Percentiles rank a stretch among this genome's conserved stretches.
Evolutionary conservation across 2,329 filamentous ascomycete genomes (phyloP).

Genomic region (Metarhizium guizhouense): DNA sequence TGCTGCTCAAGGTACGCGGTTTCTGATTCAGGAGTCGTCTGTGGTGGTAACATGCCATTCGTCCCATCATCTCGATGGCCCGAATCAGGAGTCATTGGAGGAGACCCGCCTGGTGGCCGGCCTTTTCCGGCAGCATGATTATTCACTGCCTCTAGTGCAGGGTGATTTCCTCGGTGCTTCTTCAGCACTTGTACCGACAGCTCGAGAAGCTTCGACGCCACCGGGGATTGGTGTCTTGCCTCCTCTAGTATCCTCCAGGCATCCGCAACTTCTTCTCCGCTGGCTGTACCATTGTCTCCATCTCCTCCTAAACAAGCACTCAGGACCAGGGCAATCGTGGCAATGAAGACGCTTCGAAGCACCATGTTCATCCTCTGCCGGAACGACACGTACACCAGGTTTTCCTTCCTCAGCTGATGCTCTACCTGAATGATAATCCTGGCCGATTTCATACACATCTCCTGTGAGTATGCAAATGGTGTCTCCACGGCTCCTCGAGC

Average conservation of each 20-base stretch:
- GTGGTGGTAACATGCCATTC: slow-evolving; percentile 4
- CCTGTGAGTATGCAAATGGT: slow-evolving; percentile 21
- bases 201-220: slow-evolving; percentile 21
- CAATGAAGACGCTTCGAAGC: slow-evolving; percentile 24
- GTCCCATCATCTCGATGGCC: slow-evolving; percentile 10
- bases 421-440: slow-evolving; percentile 22
- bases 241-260: slow-evolving; percentile 25
- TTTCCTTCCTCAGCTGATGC: slow-evolving; percentile 17
- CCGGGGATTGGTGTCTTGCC: slow-evolving; percentile 19
- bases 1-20: slow-evolving; percentile 16
- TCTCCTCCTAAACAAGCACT: slow-evolving; percentile 21
- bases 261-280: slow-evolving; percentile 17
- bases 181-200: slow-evolving; percentile 21
- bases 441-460: slow-evolving; percentile 22
- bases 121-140: slow-evolving; percentile 5
- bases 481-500: slow-evolving; percentile 24
- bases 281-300: slow-evolving; percentile 13
- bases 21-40: slow-evolving; percentile 6
- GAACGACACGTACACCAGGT: slow-evolving; percentile 17
- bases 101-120: not conserved
- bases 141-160: slow-evolving; percentile 13
- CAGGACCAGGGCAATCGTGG: slow-evolving; percentile 23
- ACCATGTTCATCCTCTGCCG: slow-evolving; percentile 20
- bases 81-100: slow-evolving; percentile 23
- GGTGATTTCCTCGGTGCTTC: slow-evolving; percentile 20